Evolutionary conservation across 2,329 filamentous ascomycete species (phyloP), one percentile per base, ranked within the genome.

Genomic region (Cercospora janseana): DNA sequence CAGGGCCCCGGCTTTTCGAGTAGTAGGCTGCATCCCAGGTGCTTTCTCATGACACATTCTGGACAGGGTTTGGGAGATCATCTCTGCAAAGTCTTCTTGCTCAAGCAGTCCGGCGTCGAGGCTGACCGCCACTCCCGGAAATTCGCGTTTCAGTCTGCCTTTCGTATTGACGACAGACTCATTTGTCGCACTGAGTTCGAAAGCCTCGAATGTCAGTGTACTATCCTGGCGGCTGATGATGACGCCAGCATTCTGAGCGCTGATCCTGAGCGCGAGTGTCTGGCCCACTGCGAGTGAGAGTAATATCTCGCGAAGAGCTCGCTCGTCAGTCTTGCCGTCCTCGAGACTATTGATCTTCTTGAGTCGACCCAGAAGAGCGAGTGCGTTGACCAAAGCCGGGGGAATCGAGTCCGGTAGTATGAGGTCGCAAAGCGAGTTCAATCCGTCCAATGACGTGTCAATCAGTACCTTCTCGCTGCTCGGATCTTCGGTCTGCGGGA

Each of bases 161-260:
- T 77, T 65, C 0, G 78, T 66, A 0, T 73, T 72, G 2, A 85
- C 69, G 0, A 83, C 77, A 10, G 73, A 66, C 34, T 79, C 70
- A 1, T 77, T 78, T 0, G 62, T 61, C 0, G 83, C 70, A 0
- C 81, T 82, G 0, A 77, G 72, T 61, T 87, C 82, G 48, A 86
- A 86, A 0, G 72, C 72, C 62, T 87, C 83, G 38, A 85, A 78
- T 49, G 80, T 13, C 57, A 76, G 55, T 58, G 68, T 21, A 15
- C 57, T 35, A 2, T 46, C 13, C 6, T 46, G 27, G 46, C 60
- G 64, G 15, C 54, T 60, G 21, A 62, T 44, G 6, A 63, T 2
- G 1, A 62, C 45, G 0, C 42, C 63, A 3, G 63, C 60, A 40
- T 65, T 66, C 26, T 62, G 60, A 12, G 29, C 50, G 8, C 26